These are phyloP conservation scores for Apiospora hydei DNA, from an alignment of 2,329 filamentous ascomycete genomes.

Conservation along the genomic window DNA sequence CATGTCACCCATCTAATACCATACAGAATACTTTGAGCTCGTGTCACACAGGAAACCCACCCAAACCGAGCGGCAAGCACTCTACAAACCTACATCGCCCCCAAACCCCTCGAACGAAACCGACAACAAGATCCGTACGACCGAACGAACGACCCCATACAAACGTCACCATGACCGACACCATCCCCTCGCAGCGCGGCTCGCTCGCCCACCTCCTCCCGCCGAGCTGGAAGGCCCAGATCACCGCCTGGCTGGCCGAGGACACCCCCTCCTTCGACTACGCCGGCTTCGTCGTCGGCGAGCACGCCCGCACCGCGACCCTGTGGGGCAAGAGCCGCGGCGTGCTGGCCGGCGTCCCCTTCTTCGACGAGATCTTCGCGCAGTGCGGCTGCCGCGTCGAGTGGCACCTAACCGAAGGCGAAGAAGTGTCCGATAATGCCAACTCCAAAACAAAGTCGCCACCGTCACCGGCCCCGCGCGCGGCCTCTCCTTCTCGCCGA, in stretches of 20 bases:
- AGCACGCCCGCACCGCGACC: conserved; percentile 67
- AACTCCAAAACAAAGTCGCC: conserved; percentile 69
- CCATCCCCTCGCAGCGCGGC: conserved; percentile 48
- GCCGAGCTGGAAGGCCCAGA: conserved; percentile 80
- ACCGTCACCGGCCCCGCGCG: conserved; percentile 86
- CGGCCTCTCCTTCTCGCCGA: conserved; percentile 86
- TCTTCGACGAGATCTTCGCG: conserved; percentile 91
- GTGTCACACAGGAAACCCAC: background rate
- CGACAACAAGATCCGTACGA: background rate
- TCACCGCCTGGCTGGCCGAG: conserved; percentile 89
- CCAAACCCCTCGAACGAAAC: background rate
- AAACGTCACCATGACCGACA: conserved; percentile 20
- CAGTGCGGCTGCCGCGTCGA: conserved; percentile 91
- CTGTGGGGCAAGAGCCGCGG: conserved; percentile 77
- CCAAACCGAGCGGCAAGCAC: background rate
- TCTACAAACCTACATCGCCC: background rate
- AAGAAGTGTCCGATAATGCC: conserved; percentile 56
- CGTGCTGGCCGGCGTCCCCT: conserved; percentile 88
- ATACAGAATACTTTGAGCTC: background rate
- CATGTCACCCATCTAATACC: no score
- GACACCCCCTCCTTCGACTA: conserved; percentile 98
- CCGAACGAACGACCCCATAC: background rate
- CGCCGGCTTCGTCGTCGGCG: conserved; percentile 94
- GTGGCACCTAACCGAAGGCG: conserved; percentile 85
- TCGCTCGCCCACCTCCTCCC: conserved; percentile 76